phyloP scores from a whole-genome alignment of 106 monocot species.

The Allium cepa region DNA sequence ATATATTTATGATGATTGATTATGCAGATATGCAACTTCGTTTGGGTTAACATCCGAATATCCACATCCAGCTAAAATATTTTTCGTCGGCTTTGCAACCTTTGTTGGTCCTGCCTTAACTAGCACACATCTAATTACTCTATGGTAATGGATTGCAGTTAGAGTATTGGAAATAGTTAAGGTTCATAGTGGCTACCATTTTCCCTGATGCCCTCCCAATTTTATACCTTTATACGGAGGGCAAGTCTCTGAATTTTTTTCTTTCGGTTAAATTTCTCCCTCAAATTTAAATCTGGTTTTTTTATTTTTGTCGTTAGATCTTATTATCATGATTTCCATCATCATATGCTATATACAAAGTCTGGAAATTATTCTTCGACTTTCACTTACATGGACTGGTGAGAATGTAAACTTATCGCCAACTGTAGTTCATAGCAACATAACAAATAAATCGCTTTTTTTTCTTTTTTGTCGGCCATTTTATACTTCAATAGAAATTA shows the following conservation, averaged over 20 bases:
- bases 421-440: not conserved
- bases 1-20: not conserved
- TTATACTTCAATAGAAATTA: not conserved
- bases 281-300: not conserved
- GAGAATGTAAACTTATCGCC: not conserved
- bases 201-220: slow-evolving; percentile 52
- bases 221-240: slow-evolving; percentile 54
- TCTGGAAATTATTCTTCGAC: slow-evolving; percentile 77
- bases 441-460: not conserved
- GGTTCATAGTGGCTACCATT: slow-evolving; percentile 55
- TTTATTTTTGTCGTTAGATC: not conserved
- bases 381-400: slow-evolving; percentile 79
- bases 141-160: slow-evolving; percentile 64
- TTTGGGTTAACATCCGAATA: slow-evolving; percentile 59
- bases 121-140: slow-evolving; percentile 49
- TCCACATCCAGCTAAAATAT: slow-evolving; percentile 51
- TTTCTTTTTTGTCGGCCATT: not conserved
- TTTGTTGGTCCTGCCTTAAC: slow-evolving; percentile 57
- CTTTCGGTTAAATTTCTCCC: not conserved
- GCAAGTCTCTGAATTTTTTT: slow-evolving; percentile 10
- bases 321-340: slow-evolving; percentile 75
- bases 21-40: slow-evolving; percentile 4
- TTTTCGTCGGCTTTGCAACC: slow-evolving; percentile 56
- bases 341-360: slow-evolving; percentile 74
- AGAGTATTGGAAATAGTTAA: slow-evolving; percentile 58